These are phyloP conservation scores for Camellia sinensis DNA, from an alignment of 148 eudicot species.

Conservation along the genomic window DNA sequence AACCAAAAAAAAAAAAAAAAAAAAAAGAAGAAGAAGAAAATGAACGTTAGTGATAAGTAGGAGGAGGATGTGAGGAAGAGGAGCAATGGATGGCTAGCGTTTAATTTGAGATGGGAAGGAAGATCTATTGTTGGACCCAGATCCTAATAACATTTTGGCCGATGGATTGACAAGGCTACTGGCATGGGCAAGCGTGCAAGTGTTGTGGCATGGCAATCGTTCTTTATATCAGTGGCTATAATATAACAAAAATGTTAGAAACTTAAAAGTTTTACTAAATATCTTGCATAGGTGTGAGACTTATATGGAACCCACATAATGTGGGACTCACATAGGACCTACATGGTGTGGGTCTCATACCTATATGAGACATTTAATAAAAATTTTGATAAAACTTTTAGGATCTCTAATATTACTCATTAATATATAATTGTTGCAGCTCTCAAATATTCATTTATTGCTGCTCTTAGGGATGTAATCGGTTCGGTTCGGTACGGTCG, in stretches of 20 bases:
- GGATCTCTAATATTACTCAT: too few relatives aligned
- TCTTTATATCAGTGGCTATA: slow-evolving; percentile 60
- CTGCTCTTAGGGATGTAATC: too few relatives aligned
- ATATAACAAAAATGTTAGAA: too few relatives aligned
- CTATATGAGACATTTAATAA: too few relatives aligned
- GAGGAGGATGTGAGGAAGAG: slow-evolving; percentile 26
- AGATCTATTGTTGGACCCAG: slow-evolving; percentile 64
- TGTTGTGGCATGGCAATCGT: slow-evolving; percentile 81
- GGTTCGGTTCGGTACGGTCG: too few relatives aligned
- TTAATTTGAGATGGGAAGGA: slow-evolving; percentile 60
- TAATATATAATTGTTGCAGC: too few relatives aligned
- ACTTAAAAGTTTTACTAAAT: too few relatives aligned
- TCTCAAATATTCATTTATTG: slow-evolving; percentile 23
- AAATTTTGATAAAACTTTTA: too few relatives aligned
- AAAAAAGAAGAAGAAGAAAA: not conserved
- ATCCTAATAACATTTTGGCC: slow-evolving; percentile 71
- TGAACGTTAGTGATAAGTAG: slow-evolving; percentile 16
- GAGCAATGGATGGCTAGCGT: slow-evolving; percentile 38
- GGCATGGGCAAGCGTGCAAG: slow-evolving; percentile 80
- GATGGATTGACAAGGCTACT: slow-evolving; percentile 77
- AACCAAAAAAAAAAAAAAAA: not conserved
- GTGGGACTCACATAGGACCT: too few relatives aligned
- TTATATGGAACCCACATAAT: too few relatives aligned
- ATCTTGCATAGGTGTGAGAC: too few relatives aligned
- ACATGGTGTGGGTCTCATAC: too few relatives aligned